These are phyloP conservation scores for Solanum dulcamara DNA, from an alignment of 257 asterid species.

Conservation along the genomic window DNA sequence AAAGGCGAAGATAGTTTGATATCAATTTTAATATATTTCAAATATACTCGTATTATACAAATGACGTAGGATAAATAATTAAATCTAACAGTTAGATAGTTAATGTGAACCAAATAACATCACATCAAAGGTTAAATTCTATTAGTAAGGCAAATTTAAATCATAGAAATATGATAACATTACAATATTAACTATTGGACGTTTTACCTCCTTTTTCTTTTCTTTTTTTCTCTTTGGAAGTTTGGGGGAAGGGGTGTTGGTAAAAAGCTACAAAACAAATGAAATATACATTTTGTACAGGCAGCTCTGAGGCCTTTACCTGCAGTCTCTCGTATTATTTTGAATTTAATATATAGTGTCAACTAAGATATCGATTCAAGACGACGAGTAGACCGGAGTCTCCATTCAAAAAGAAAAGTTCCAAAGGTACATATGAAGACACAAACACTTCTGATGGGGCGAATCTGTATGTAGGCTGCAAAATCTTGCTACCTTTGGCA, in stretches of 20 bases:
- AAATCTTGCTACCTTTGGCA: constrained; percentile 79
- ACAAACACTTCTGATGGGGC: constrained; percentile 35
- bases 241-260: background rate
- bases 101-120: background rate
- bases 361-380: constrained; percentile 51
- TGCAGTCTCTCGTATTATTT: background rate
- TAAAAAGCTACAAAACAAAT: background rate
- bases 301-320: background rate
- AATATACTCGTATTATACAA: background rate
- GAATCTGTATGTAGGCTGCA: constrained; percentile 85
- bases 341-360: background rate
- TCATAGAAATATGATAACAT: background rate
- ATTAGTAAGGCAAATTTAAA: background rate
- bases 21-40: background rate
- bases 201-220: background rate
- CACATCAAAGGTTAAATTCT: background rate
- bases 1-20: no score
- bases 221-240: background rate
- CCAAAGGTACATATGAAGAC: constrained; percentile 53
- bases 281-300: background rate
- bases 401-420: constrained; percentile 83
- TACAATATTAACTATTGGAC: background rate
- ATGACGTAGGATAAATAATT: background rate
- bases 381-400: constrained; percentile 88
- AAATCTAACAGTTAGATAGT: background rate